These are phyloP conservation scores for Colletotrichum simmondsii DNA, from an alignment of 2,329 filamentous ascomycete species.

Conservation along the genomic window DNA sequence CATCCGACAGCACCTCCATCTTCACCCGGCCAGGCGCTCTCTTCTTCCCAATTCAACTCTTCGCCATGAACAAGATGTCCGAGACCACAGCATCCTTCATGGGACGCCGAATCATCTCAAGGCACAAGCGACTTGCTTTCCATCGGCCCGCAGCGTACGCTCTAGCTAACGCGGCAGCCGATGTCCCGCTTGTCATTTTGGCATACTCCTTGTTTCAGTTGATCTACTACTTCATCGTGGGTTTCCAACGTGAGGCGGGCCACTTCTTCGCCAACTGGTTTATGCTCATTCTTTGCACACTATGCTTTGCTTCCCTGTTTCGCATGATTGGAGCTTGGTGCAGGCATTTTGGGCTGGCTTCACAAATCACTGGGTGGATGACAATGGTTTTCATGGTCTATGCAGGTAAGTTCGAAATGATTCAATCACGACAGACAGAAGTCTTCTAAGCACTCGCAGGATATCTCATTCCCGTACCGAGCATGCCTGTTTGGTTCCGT, in stretches of 20 bases:
- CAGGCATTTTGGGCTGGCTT: constrained; percentile 68
- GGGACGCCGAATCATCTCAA: constrained; percentile 58
- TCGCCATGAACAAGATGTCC: constrained; percentile 65
- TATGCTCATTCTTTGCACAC: constrained; percentile 71
- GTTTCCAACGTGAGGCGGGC: constrained; percentile 59
- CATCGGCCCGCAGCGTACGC: constrained; percentile 65
- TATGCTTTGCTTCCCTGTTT: constrained; percentile 82
- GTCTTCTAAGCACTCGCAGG: constrained; percentile 48
- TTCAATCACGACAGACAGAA: neutral
- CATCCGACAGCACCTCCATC: constrained; percentile 60
- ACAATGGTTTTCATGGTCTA: constrained; percentile 70
- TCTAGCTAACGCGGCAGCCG: constrained; percentile 61
- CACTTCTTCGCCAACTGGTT: constrained; percentile 83
- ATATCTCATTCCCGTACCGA: constrained; percentile 58
- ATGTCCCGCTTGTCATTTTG: constrained; percentile 67
- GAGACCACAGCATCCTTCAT: constrained; percentile 60
- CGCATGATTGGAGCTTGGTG: constrained; percentile 78
- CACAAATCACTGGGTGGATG: constrained; percentile 62
- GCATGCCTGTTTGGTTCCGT: constrained; percentile 78
- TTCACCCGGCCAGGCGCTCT: constrained; percentile 64
- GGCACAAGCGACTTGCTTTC: constrained; percentile 58
- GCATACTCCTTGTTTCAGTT: constrained; percentile 57
- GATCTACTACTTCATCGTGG: constrained; percentile 67
- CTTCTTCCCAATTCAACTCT: constrained; percentile 70
- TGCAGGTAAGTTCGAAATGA: constrained; percentile 51